phyloP scores from a whole-genome alignment of 169 alveolate genomes.

The Cryptosporidium ryanae region DNA sequence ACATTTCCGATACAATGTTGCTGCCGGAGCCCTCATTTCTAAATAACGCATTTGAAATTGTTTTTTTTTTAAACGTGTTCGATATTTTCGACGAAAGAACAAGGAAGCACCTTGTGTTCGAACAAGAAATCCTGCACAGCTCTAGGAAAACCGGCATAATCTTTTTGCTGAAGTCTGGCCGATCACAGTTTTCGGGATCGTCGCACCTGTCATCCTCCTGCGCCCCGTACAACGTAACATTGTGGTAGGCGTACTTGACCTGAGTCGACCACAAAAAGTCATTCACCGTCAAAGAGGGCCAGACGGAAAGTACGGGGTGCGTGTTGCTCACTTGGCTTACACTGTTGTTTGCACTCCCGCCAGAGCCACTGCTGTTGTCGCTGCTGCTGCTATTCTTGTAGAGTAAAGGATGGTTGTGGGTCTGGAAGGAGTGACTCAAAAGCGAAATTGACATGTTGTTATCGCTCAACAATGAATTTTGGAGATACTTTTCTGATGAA shows the following conservation, averaged over 20 bases:
- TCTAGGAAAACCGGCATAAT: constrained; percentile 46
- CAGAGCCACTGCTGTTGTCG: not conserved
- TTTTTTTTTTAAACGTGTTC: constrained; percentile 44
- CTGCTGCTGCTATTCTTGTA: not conserved
- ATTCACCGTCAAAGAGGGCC: constrained; percentile 62
- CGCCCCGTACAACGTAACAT: constrained; percentile 1
- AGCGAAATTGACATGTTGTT: constrained; percentile 57
- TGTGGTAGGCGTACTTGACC: constrained; percentile 37
- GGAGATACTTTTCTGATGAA: constrained; percentile 65
- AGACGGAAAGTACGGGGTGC: constrained; percentile 53
- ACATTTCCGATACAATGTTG: constrained; percentile 12
- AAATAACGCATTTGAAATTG: constrained; percentile 9
- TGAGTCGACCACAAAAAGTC: constrained; percentile 73
- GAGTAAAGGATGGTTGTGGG: constrained; percentile 63
- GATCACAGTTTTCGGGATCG: too few relatives aligned
- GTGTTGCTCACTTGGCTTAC: not conserved
- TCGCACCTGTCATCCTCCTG: not conserved
- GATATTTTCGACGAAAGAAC: constrained; percentile 34
- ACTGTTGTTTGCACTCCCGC: not conserved
- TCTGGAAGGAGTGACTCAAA: constrained; percentile 38
- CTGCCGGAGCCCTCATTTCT: constrained; percentile 27
- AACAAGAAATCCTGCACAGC: constrained; percentile 57
- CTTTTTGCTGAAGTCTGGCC: not conserved
- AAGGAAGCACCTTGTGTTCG: constrained; percentile 50
- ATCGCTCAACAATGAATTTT: constrained; percentile 30